Evolutionary conservation across 306 rosid species (phyloP).

Genomic region (Luffa aegyptiaca): DNA sequence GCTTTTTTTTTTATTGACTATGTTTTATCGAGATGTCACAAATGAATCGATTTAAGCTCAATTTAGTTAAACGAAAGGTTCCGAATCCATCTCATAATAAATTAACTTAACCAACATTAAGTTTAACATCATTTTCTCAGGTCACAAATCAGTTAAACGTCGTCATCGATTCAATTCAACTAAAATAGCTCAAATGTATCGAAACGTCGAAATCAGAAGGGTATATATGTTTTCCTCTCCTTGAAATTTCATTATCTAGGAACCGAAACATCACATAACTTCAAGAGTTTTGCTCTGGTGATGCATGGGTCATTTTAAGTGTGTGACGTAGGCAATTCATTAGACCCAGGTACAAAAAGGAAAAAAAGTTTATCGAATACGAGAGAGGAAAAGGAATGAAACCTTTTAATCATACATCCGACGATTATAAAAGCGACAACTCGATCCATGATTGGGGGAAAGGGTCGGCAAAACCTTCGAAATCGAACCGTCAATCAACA

Average conservation of each 20-base stretch:
- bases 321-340: neutral
- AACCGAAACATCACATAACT: neutral
- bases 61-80: neutral
- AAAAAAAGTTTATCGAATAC: no score
- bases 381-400: no score
- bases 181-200: neutral
- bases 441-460: neutral
- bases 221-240: neutral
- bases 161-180: neutral
- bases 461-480: neutral
- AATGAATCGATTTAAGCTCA: neutral
- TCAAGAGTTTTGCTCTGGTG: neutral
- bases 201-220: neutral
- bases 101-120: neutral
- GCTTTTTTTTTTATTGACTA: neutral
- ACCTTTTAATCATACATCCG: neutral
- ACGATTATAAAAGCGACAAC: neutral
- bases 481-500: no score
- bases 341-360: accelerated
- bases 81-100: neutral
- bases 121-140: neutral
- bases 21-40: neutral
- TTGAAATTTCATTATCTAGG: neutral
- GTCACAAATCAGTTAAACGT: neutral
- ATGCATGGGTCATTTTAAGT: neutral